A percentile compares a stretch with the other conserved stretches of the same genome.
phyloP scores from a whole-genome alignment of 2,329 filamentous ascomycete genomes.

The Teratosphaeria destructans region DNA sequence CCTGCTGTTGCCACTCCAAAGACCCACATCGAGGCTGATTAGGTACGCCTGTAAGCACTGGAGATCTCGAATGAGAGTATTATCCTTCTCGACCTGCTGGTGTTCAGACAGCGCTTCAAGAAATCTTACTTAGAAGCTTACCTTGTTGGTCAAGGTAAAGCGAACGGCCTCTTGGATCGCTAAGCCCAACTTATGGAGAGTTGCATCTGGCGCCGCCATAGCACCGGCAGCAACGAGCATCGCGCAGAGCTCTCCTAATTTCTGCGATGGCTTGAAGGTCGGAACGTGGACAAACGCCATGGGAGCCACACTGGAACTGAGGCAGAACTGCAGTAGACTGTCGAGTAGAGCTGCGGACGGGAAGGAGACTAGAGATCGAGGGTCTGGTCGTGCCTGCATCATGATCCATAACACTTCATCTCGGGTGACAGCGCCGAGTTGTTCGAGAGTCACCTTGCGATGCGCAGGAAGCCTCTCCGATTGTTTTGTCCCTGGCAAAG shows the following conservation, averaged over 20 bases:
- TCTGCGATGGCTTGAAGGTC: not conserved
- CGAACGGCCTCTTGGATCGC: conserved; percentile 38
- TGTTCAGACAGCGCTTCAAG: not conserved
- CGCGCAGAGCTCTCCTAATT: not conserved
- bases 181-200: conserved; percentile 42
- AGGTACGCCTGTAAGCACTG: not conserved
- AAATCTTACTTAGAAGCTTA: not conserved
- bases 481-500: not conserved
- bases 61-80: not conserved
- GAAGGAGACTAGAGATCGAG: not conserved
- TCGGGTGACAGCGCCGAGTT: not conserved
- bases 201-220: not conserved
- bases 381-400: not conserved
- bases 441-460: not conserved
- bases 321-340: not conserved
- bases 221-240: not conserved
- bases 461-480: not conserved
- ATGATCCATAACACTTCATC: not conserved
- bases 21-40: not conserved
- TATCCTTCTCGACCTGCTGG: not conserved
- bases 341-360: not conserved
- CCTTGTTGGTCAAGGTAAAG: not conserved
- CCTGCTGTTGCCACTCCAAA: not conserved
- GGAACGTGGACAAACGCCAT: not conserved
- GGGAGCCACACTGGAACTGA: not conserved